Evolutionary conservation across 164 flowering plant genomes (phyloP), one percentile per base, ranked within the genome.

Genomic region (Umbilicus rupestris): DNA sequence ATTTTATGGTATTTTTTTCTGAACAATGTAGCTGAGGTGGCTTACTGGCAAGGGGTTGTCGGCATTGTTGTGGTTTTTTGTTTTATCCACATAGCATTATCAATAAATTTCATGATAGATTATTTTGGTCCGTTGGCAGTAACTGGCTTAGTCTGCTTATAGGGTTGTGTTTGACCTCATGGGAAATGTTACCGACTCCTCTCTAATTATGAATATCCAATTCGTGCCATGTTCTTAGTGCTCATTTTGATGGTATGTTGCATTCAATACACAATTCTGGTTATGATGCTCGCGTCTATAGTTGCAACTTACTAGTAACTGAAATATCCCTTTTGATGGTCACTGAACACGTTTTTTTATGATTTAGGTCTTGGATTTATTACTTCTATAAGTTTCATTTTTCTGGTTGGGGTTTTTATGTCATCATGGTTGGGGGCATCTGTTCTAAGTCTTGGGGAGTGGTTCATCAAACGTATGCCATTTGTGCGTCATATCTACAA

Each of bases 351-450:
- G 39, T 31, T 35, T 20, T 35, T 2, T 16, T 47, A 55, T 28
- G 45, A 63, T 5, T 28, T 67, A 79, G 82, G 82, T 52, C 77
- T 80, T 49, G 83, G 83, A 63, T 80, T 80, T 39, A 63, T 75
- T 1, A 77, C 83, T 20, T 80, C 80, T 41, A 77, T 80, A 66
- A 70, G 70, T 3, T 77, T 80, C 75, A 80, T 80, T 30, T 80
- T 80, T 63, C 65, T 77, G 44, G 73, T 80, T 39, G 80, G 83
- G 2, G 60, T 80, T 39, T 77, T 80, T 67, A 77, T 73, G 77
- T 77, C 80, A 8, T 80, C 83, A 0, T 77, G 83, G 83, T 69
- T 80, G 69, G 83, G 80, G 19, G 74, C 82, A 31, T 79, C 82
- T 50, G 80, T 77, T 59, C 78, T 79, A 16, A 55, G 73, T 24